Percentiles rank a stretch among this genome's conserved stretches.
phyloP scores from a whole-genome alignment of 2,329 filamentous ascomycete species.

The Pseudocercospora musae region DNA sequence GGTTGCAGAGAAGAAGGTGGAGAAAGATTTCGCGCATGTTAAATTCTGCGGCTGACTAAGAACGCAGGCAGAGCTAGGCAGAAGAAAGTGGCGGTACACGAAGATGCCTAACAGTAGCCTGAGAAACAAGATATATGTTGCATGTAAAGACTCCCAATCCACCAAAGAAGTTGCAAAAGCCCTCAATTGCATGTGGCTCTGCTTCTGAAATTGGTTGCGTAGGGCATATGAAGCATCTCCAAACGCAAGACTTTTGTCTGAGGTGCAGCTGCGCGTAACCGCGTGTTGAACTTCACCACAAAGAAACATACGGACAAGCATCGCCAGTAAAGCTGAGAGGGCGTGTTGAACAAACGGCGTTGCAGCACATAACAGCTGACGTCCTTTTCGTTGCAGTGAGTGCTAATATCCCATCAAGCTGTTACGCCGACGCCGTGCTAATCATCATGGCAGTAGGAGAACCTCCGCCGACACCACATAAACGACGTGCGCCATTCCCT shows the following conservation, averaged over 20 bases:
- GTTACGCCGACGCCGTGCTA: neutral
- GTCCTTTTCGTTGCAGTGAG: neutral
- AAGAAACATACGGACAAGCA: neutral
- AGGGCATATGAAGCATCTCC: neutral
- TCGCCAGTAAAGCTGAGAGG: neutral
- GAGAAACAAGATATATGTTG: neutral
- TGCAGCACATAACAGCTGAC: neutral
- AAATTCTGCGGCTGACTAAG: conserved; percentile 46
- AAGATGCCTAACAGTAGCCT: neutral
- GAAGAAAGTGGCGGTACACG: conserved; percentile 1
- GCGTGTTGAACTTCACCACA: neutral
- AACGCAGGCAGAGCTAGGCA: neutral
- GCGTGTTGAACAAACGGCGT: neutral
- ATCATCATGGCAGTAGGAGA: neutral
- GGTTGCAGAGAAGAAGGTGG: conserved; percentile 56
- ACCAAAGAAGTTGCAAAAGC: neutral
- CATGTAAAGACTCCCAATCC: neutral
- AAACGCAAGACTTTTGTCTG: neutral
- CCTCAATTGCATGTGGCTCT: neutral
- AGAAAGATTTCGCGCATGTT: conserved; percentile 18
- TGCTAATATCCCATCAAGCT: neutral
- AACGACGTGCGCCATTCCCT: neutral
- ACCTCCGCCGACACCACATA: neutral
- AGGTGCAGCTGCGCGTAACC: neutral
- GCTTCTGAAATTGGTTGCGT: neutral